These are phyloP conservation scores for Kodamaea suecica DNA, from an alignment of 1,139 yeast genomes.

Conservation along the genomic window DNA sequence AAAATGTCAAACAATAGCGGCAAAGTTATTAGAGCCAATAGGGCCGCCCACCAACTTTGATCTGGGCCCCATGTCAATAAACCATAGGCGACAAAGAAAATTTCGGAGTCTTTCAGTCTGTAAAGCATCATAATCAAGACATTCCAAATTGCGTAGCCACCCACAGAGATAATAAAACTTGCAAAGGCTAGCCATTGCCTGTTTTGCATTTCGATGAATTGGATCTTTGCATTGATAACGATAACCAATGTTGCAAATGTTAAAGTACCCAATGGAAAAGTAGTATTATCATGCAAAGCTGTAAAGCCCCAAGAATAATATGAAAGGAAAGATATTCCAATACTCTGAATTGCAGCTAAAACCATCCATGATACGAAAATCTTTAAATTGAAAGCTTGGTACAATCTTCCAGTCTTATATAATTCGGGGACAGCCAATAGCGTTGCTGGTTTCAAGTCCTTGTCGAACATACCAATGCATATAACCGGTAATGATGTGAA, in stretches of 20 bases:
- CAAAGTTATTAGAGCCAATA: constrained; percentile 53
- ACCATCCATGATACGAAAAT: constrained; percentile 78
- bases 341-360: constrained; percentile 71
- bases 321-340: constrained; percentile 64
- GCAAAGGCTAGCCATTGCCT: constrained; percentile 71
- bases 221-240: constrained; percentile 74
- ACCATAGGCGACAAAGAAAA: constrained; percentile 72
- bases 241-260: constrained; percentile 69
- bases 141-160: constrained; percentile 90
- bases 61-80: constrained; percentile 76
- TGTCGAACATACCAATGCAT: constrained; percentile 93
- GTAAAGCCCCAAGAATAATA: constrained; percentile 67
- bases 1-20: constrained; percentile 67
- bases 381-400: constrained; percentile 68
- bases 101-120: constrained; percentile 52
- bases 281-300: constrained; percentile 65
- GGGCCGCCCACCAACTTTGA: constrained; percentile 79
- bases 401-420: constrained; percentile 72
- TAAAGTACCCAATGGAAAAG: constrained; percentile 79
- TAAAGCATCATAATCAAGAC: constrained; percentile 70
- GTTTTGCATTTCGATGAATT: constrained; percentile 80
- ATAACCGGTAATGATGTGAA: constrained; percentile 91
- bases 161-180: constrained; percentile 68
- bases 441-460: constrained; percentile 85
- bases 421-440: constrained; percentile 89